Conservation (phyloP, 371 early-diverging fungal genomes). For the Blastocladiella emersonii region DNA sequence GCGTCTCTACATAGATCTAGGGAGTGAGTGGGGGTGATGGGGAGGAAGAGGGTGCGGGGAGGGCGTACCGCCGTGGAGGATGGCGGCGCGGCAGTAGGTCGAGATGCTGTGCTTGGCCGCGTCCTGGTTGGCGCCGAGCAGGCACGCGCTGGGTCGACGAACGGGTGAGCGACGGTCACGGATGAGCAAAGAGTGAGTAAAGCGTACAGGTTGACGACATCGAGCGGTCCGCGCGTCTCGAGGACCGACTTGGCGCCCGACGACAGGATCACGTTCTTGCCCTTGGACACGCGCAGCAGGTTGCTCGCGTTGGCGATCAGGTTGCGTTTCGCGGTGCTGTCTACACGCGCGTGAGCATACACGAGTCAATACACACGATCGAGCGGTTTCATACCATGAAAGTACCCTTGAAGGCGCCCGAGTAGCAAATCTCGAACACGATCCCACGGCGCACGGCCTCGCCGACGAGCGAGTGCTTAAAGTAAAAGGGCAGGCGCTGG, state of each 20-base stretch:
- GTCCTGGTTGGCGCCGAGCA: slow-evolving; percentile 43
- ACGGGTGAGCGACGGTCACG: background rate
- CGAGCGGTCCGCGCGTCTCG: slow-evolving; percentile 67
- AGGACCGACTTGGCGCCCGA: slow-evolving; percentile 63
- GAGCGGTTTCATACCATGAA: background rate
- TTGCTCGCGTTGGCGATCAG: slow-evolving; percentile 59
- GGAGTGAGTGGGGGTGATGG: background rate
- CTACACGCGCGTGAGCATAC: slow-evolving; percentile 10
- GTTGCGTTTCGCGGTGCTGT: slow-evolving; percentile 37
- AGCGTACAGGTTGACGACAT: slow-evolving; percentile 68
- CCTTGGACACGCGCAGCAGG: slow-evolving; percentile 66
- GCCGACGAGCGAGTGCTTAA: slow-evolving; percentile 51
- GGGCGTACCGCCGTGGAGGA: slow-evolving; percentile 38
- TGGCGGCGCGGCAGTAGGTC: slow-evolving; percentile 31
- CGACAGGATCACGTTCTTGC: slow-evolving; percentile 72
- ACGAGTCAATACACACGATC: no score
- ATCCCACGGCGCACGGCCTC: slow-evolving; percentile 63
- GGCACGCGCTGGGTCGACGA: slow-evolving; percentile 19
- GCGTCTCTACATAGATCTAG: background rate
- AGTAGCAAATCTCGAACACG: slow-evolving; percentile 75
- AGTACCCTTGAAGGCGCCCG: slow-evolving; percentile 51
- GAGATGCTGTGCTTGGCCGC: slow-evolving; percentile 33
- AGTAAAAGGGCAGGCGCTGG: slow-evolving; percentile 49
- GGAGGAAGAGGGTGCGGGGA: background rate
- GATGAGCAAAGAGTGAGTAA: background rate